These are phyloP conservation scores for Piper betle DNA, from an alignment of 164 flowering plant genomes.

Conservation along the genomic window DNA sequence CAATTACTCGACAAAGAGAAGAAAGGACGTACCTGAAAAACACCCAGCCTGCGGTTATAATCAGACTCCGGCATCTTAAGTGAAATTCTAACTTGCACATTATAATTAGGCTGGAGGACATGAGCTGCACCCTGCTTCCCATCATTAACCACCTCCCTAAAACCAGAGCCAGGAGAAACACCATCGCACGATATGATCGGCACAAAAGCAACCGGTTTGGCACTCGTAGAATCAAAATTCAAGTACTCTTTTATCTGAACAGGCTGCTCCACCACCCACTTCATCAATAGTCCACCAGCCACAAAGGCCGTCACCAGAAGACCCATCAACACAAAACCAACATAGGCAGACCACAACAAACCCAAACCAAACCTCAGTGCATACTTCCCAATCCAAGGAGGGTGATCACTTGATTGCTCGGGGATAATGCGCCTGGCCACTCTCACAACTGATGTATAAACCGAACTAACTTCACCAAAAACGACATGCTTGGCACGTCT, in stretches of 20 bases:
- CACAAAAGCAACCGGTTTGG: slow-evolving; percentile 54
- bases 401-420: slow-evolving; percentile 19
- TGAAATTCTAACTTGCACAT: slow-evolving; percentile 37
- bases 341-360: slow-evolving; percentile 51
- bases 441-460: slow-evolving; percentile 13
- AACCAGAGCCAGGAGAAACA: slow-evolving; percentile 18
- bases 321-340: slow-evolving; percentile 32
- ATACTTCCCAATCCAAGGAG: slow-evolving; percentile 15
- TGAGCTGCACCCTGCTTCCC: slow-evolving; percentile 12
- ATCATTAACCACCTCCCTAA: slow-evolving; percentile 21
- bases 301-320: slow-evolving; percentile 39
- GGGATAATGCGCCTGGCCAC: slow-evolving; percentile 9
- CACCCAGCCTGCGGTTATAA: slow-evolving; percentile 45
- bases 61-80: slow-evolving; percentile 68
- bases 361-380: slow-evolving; percentile 41
- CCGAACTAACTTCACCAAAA: slow-evolving; percentile 7
- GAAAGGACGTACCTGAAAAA: slow-evolving; percentile 36
- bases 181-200: slow-evolving; percentile 28
- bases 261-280: slow-evolving; percentile 54
- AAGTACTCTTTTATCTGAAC: slow-evolving; percentile 31
- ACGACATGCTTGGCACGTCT: slow-evolving; percentile 15
- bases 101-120: slow-evolving; percentile 42
- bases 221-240: slow-evolving; percentile 71
- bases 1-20: no score
- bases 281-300: slow-evolving; percentile 44